Evolutionary conservation across 805 yeast species (phyloP), one percentile per base, ranked within the genome.

Genomic region (Saturnispora dispora): DNA sequence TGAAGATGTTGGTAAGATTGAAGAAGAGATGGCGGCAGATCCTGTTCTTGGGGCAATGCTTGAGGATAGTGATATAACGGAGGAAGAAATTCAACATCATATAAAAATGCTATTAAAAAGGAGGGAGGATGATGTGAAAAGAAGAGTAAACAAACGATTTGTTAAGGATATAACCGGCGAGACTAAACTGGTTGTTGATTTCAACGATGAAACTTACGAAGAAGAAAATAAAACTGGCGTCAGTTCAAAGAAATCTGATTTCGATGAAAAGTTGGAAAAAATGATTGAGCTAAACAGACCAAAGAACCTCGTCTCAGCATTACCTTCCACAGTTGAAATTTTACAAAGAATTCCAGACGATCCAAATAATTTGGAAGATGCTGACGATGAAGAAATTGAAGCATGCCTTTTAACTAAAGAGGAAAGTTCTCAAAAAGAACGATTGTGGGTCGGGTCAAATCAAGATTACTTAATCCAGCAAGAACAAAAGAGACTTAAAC

Each of bases 361-460:
- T 46, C 83, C 77, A 2, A 72, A 80, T 47, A 71, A 84, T 44
- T 81, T 82, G 8, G 96, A 88, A 59, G 54, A 51, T 20, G 43
- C 54, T 4, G 95, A 87, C 57, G 97, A 89, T 62, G 91, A 82
- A 13, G 96, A 88, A 57, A 72, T 88, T 11, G 80, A 79, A 4
- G 68, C 71, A 0, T 73, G 82, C 33, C 61, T 87, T 42, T 71
- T 93, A 46, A 74, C 78, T 2, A 81, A 76, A 50, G 88, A 83
- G 47, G 96, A 90, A 55, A 75, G 82, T 10, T 74, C 70, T 52
- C 63, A 83, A 56, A 93, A 91, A 65, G 90, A 88, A 58, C 75
- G 85, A 53, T 79, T 90, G 3, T 93, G 99, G 98, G 81, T 85
- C 50, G 90, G 93, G 2, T 73, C 88, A 39, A 90, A 95, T 66